Evolutionary conservation across 345 rosid genomes (phyloP), one percentile per base, ranked within the genome.

Genomic region (Citrus unshiu): DNA sequence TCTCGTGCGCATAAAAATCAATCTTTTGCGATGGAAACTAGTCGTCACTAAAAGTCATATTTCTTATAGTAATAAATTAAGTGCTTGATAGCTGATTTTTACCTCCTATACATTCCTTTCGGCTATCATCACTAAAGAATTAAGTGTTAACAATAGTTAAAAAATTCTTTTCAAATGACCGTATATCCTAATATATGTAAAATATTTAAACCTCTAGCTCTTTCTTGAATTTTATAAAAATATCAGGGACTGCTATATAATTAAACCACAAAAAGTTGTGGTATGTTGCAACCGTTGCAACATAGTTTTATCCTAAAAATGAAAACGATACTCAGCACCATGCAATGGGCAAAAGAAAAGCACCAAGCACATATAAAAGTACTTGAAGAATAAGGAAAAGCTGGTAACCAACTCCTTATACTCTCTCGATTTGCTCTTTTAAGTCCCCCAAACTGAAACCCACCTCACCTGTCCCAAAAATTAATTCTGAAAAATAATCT

Each of bases 281-380:
- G 16, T 43, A 43, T 2, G 16, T 12, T 43, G 4, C 49, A 12
- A 3, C 49, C 4, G 16, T 10, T 3, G 16, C 49, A 43, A 43
- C 49, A 10, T 43, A 43, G 16, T 43, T 43, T 43, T 43, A 12
- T 43, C 0, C 4, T 0, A 3, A 12, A 80, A 73, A 22, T 4
- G 37, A 12, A 74, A 77, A 77, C 70, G 61, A 83, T 83, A 40
- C 83, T n/a, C 83, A 3, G 37, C 29, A 69, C 74, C 66, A 35
- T 40, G 7, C 77, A 27, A n/a, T 29, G 14, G 73, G 83, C 81
- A 63, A 77, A 77, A 74, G 81, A 71, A 83, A 80, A 80, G 86
- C 73, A 83, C 77, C 79, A 57, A 57, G 70, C 71, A 22, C n/a
- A 34, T 6, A 40, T 43, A 27, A 72, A 30, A 46, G 9, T 72